Base-by-base conservation (phyloP, 2,329 filamentous ascomycete species). In the Fusarium tricinctum region DNA sequence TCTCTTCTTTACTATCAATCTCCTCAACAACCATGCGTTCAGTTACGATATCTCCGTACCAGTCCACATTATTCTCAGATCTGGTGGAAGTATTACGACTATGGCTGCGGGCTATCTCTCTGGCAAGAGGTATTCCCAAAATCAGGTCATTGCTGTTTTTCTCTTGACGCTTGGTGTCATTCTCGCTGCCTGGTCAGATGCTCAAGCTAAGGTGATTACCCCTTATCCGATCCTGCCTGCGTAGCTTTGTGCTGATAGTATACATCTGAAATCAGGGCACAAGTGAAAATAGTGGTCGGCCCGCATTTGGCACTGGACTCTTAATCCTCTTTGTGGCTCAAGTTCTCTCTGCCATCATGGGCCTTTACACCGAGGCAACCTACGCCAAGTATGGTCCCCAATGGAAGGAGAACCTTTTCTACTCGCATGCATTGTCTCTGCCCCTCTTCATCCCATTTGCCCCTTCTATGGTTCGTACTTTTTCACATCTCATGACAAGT, bases 11-110 rank as follows among this genome's bases (percentile, higher is more conserved):
- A 87, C 88, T 66, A 96, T 99, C 80, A 99, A 98, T 74, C 89
- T 98, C 59, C 82, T 99, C 76, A 99, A 99, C 81, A 99, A 99
- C 75, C 95, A 95, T 84, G 96, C 95, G 8, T 99, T 99, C 79
- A 94, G 93, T 66, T 99, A 97, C 81, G 90, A 94, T 73, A 98
- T 99, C 58, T 97, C 94, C 8, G 93, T 99, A 0, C 96, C 96
- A 2, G 89, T 99, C 48, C 96, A 99, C 77, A 99, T 99, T 73
- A 98, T 99, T 70, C 84, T 99, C 30, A 89, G 96, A 53, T 97
- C 94, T 48, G 97, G 95, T 49, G 96, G 96, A 17, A 97, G 94
- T 73, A 97, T 98, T 66, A 97, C 94, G 6, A 98, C 96, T 10
- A 97, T 99, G 88, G 81, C 90, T 17, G 93, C 95, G n/a, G 96